Evolutionary conservation across 2,329 filamentous ascomycete genomes (phyloP), one percentile per base, ranked within the genome.

Genomic region (Beauveria medogensis): DNA sequence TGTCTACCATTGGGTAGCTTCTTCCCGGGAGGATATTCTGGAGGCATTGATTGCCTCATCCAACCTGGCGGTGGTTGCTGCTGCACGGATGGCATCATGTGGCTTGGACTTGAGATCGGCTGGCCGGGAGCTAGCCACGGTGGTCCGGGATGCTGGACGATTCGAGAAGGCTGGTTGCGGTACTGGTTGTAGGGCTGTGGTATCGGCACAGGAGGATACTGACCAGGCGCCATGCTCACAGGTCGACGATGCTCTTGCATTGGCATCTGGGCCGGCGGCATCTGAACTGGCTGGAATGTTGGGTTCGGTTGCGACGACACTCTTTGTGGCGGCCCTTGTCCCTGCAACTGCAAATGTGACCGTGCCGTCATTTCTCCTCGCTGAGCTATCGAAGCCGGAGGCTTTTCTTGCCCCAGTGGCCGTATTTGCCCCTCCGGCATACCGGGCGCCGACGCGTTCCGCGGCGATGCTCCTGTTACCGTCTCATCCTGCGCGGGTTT

Each of bases 171-270:
- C 12, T 47, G 51, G 2, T 22, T 14, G 22, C 34, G 58, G 5
- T 55, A 50, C 26, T 60, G 51, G 18, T 10, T 18, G 44, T 60
- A 60, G 1, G 58, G 50, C 16, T 41, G 50, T 24, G 58, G 58
- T 16, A 60, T 55, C 6, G 58, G 37, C 1, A 60, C 58, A 8
- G 51, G 43, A 7, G 58, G 51, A 30, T 60, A 55, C 22, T 60
- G 51, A 1, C 47, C 56, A 8, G 47, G 46, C 3, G 8, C 34
- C 56, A 59, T 44, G 56, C 44, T 59, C 37, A 41, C 7, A 7
- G 56, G 56, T 6, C 34, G 56, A 4, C 40, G 50, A 47, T 54
- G 48, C n/a, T 54, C 16, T 26, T n/a, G 51, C 8, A 26, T 30
- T 37, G 12, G 34, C 34, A 37, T 16, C 34, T 37, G 34, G 30